Evolutionary conservation across 441 rosid genomes (phyloP), one percentile per base, ranked within the genome.

Genomic region (Capsella rubella): DNA sequence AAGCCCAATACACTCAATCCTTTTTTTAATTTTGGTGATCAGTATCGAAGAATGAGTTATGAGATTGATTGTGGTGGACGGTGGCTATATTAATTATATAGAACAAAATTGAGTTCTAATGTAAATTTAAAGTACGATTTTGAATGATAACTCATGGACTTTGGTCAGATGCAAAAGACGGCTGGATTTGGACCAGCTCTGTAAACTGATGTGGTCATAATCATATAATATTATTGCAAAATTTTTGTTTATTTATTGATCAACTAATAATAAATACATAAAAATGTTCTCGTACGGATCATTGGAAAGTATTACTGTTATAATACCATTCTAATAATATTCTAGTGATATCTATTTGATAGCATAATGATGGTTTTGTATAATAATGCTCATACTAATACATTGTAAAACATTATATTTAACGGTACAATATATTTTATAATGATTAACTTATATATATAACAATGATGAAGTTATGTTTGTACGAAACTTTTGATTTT

Each of bases 161-260:
- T 65, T 70, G 59, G 64, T 69, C 74, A 69, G 46, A 69, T 76
- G 1, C 45, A 63, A 63, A 76, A 69, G 27, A 67, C 75, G 79
- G 79, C 79, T 47, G 61, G 49, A 69, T 47, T 18, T 63, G 71
- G 75, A 63, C 71, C 65, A 63, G 53, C 39, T 46, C 11, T 63
- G 14, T 50, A 12, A 31, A 60, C 42, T 75, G 52, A 27, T 58
- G 51, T 40, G 52, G 31, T 55, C 66, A 49, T 34, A 34, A 21
- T 55, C 66, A 49, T 34, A 34, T 8, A 34, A 34, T 68, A 51
- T 31, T 40, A 37, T 60, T 39, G 18, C 16, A 53, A 61, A 61
- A 65, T 4, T 32, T 28, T 60, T 40, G 6, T 56, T 13, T 29
- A 29, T 10, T 49, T 37, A 2, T 52, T 47, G 55, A 40, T 6